Percentiles rank a stretch among this genome's conserved stretches.
These are phyloP conservation scores for Penicillium roqueforti DNA, from an alignment of 495 filamentous ascomycete species.

Conservation along the genomic window DNA sequence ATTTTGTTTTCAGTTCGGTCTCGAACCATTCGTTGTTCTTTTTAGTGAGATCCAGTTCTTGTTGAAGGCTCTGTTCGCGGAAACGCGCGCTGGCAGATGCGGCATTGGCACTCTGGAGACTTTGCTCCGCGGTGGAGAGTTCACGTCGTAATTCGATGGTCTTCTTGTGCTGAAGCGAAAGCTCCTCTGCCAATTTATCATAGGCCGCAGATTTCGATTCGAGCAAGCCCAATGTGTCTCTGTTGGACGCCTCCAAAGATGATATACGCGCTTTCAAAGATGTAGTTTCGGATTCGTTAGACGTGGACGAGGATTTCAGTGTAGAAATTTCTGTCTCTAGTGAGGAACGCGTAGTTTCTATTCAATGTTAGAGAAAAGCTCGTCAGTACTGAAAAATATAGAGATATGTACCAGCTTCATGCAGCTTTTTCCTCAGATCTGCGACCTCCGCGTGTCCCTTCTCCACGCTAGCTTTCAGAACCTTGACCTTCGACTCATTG, in stretches of 20 bases:
- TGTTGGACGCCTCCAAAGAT: conserved; percentile 84
- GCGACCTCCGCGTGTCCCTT: conserved; percentile 77
- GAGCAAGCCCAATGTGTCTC: conserved; percentile 79
- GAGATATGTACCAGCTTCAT: conserved; percentile 64
- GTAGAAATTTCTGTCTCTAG: conserved; percentile 78
- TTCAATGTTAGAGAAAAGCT: conserved; percentile 17
- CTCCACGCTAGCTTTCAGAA: conserved; percentile 73
- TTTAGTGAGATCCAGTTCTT: conserved; percentile 81
- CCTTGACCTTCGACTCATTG: conserved; percentile 73
- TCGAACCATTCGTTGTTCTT: conserved; percentile 91
- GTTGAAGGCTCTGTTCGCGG: conserved; percentile 79
- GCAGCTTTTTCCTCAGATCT: conserved; percentile 71
- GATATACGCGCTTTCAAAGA: conserved; percentile 72
- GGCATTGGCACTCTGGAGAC: conserved; percentile 73
- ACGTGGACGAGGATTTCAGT: conserved; percentile 70
- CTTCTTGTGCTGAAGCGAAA: conserved; percentile 83
- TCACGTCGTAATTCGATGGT: conserved; percentile 76
- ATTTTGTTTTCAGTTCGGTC: conserved; percentile 83
- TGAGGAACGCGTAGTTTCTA: conserved; percentile 59
- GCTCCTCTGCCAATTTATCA: conserved; percentile 78
- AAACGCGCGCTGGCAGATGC: conserved; percentile 73
- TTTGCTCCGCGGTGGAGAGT: conserved; percentile 72
- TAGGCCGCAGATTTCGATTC: conserved; percentile 87
- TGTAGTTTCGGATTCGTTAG: conserved; percentile 71
- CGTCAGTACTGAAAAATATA: neutral